phyloP scores from a whole-genome alignment of 495 filamentous ascomycete species.

The Penicillium coffeae region DNA sequence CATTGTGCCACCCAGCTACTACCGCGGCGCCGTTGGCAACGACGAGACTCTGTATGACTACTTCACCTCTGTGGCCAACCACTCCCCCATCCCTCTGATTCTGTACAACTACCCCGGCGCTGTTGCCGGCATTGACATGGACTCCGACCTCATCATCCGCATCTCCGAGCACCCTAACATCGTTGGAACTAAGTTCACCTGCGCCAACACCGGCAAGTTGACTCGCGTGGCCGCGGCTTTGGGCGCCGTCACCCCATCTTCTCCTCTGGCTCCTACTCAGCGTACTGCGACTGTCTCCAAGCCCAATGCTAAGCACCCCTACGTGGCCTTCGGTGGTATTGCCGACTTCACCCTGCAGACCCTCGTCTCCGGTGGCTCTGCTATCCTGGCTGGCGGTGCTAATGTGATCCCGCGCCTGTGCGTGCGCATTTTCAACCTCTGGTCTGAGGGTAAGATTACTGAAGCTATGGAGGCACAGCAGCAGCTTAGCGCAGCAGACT shows the following conservation, averaged over 20 bases:
- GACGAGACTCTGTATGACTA: conserved; percentile 73
- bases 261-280: conserved; percentile 33
- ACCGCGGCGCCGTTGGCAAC: conserved; percentile 68
- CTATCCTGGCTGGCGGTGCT: conserved; percentile 82
- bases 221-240: conserved; percentile 76
- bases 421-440: conserved; percentile 78
- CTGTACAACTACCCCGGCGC: conserved; percentile 91
- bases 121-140: conserved; percentile 89
- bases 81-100: conserved; percentile 70
- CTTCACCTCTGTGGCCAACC: conserved; percentile 72
- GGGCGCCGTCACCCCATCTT: conserved; percentile 62
- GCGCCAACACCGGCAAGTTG: conserved; percentile 84
- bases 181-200: conserved; percentile 86
- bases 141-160: conserved; percentile 79
- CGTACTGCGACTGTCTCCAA: conserved; percentile 30
- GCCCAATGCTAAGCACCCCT: conserved; percentile 49
- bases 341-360: conserved; percentile 87
- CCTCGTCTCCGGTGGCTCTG: conserved; percentile 70
- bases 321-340: conserved; percentile 86
- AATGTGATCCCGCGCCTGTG: conserved; percentile 83
- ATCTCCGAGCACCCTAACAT: conserved; percentile 81
- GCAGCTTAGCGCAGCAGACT: conserved; percentile 70
- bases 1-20: conserved; percentile 79
- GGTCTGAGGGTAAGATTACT: conserved; percentile 63
- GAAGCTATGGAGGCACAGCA: conserved; percentile 74